These are phyloP conservation scores for Brettanomyces naardenensis DNA, from an alignment of 805 yeast species.

Conservation along the genomic window DNA sequence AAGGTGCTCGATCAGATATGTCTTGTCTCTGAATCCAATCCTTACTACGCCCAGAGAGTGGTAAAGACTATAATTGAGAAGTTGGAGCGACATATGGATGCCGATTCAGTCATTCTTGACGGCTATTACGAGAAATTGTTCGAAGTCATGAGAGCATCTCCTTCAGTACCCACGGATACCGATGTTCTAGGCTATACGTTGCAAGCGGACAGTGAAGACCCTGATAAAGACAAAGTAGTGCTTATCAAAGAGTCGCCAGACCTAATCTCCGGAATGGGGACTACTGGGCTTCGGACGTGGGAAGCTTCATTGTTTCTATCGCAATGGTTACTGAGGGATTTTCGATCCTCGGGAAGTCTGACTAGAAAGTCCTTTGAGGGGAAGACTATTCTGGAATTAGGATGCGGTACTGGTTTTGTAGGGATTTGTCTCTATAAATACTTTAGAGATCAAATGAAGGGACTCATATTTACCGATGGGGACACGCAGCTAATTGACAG, in stretches of 20 bases:
- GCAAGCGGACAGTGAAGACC: slow-evolving; percentile 8
- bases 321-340: slow-evolving; percentile 31
- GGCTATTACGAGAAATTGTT: slow-evolving; percentile 36
- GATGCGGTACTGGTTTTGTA: slow-evolving; percentile 86
- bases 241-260: slow-evolving; percentile 53
- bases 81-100: slow-evolving; percentile 19
- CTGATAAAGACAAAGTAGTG: slow-evolving; percentile 12
- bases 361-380: slow-evolving; percentile 11
- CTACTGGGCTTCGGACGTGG: slow-evolving; percentile 92
- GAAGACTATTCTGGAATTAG: slow-evolving; percentile 57
- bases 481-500: slow-evolving; percentile 46
- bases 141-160: slow-evolving; percentile 27
- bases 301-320: slow-evolving; percentile 75
- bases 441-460: slow-evolving; percentile 5
- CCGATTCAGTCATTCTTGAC: slow-evolving; percentile 27
- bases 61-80: slow-evolving; percentile 33
- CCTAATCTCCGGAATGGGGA: slow-evolving; percentile 63
- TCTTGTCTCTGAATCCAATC: slow-evolving; percentile 30
- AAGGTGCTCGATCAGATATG: slow-evolving; percentile 14
- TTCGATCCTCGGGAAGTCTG: not conserved
- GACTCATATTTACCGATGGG: slow-evolving; percentile 58
- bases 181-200: slow-evolving; percentile 33
- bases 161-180: slow-evolving; percentile 28
- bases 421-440: slow-evolving; percentile 39
- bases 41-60: slow-evolving; percentile 42